Conservation (phyloP, 2,329 filamentous ascomycete species). For the Mollisia scopiformis region DNA sequence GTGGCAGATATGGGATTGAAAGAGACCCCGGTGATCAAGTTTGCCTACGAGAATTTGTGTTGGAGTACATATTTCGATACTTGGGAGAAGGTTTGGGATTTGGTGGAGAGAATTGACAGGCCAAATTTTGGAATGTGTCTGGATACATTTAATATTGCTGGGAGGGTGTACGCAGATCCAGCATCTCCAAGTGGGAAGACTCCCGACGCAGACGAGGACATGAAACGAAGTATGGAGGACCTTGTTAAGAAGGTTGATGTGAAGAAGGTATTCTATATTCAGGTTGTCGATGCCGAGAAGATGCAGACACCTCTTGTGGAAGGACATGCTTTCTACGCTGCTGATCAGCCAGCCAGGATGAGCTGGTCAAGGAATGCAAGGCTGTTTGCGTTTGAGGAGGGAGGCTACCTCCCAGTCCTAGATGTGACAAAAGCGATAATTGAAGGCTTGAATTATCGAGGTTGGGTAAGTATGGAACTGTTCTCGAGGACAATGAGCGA, state of each 20-base stretch:
- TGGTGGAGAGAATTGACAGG: conserved; percentile 64
- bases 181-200: conserved; percentile 53
- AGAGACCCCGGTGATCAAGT: conserved; percentile 59
- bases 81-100: conserved; percentile 73
- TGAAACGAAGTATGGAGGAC: conserved; percentile 40
- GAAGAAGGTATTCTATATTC: conserved; percentile 72
- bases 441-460: conserved; percentile 55
- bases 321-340: conserved; percentile 60
- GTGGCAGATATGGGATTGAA: conserved; percentile 68
- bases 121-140: conserved; percentile 76
- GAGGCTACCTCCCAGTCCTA: conserved; percentile 60
- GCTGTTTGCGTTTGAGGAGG: conserved; percentile 66
- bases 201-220: conserved; percentile 55
- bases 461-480: conserved; percentile 62
- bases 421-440: conserved; percentile 52
- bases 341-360: conserved; percentile 66
- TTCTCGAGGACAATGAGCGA: conserved; percentile 57
- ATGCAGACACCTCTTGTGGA: conserved; percentile 58
- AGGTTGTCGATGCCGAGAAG: conserved; percentile 74
- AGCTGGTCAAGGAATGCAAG: conserved; percentile 78
- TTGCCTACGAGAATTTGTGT: conserved; percentile 73
- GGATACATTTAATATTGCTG: conserved; percentile 78
- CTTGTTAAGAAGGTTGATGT: conserved; percentile 50
- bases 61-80: conserved; percentile 73
- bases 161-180: conserved; percentile 70